These are phyloP conservation scores for Discostella stelligeroides DNA, from an alignment of 108 stramenopile species.

Conservation along the genomic window DNA sequence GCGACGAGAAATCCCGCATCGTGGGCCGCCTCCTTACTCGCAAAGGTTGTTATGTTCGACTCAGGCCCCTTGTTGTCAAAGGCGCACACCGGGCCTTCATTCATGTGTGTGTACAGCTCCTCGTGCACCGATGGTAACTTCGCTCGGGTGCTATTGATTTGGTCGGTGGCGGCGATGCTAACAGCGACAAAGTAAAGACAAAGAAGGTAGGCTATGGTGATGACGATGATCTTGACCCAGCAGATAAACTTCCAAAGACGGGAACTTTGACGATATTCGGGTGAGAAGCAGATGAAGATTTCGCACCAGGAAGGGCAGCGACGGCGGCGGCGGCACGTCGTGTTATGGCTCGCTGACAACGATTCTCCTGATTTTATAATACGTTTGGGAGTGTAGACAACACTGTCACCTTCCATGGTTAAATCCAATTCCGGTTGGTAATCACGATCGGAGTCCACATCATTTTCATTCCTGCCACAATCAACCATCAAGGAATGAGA, in stretches of 20 bases:
- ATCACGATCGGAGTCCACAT: too few relatives aligned
- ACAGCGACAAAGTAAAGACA: slow-evolving; percentile 52
- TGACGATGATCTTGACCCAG: slow-evolving; percentile 41
- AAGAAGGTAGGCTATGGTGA: slow-evolving; percentile 26
- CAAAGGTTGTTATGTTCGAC: slow-evolving; percentile 60
- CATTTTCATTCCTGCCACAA: too few relatives aligned
- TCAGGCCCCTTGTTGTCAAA: slow-evolving; percentile 50
- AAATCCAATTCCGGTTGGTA: too few relatives aligned
- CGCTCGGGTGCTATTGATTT: slow-evolving; percentile 17
- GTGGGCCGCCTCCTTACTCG: slow-evolving; percentile 36
- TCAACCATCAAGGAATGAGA: too few relatives aligned
- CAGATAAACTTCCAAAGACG: slow-evolving; percentile 32
- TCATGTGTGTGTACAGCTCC: slow-evolving; percentile 38
- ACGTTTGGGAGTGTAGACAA: too few relatives aligned
- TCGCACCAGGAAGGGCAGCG: slow-evolving; percentile 29
- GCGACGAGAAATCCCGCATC: slow-evolving; percentile 48
- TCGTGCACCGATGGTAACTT: slow-evolving; percentile 34
- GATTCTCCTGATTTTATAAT: too few relatives aligned
- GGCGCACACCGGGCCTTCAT: slow-evolving; percentile 58
- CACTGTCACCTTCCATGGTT: too few relatives aligned
- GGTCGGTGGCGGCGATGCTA: slow-evolving; percentile 49
- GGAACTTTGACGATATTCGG: slow-evolving; percentile 39
- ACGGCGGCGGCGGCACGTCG: too few relatives aligned
- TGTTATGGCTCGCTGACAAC: too few relatives aligned
- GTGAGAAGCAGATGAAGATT: slow-evolving; percentile 37